These are phyloP conservation scores for Suhomyces vadensis DNA, from an alignment of 805 yeast genomes.

Conservation along the genomic window DNA sequence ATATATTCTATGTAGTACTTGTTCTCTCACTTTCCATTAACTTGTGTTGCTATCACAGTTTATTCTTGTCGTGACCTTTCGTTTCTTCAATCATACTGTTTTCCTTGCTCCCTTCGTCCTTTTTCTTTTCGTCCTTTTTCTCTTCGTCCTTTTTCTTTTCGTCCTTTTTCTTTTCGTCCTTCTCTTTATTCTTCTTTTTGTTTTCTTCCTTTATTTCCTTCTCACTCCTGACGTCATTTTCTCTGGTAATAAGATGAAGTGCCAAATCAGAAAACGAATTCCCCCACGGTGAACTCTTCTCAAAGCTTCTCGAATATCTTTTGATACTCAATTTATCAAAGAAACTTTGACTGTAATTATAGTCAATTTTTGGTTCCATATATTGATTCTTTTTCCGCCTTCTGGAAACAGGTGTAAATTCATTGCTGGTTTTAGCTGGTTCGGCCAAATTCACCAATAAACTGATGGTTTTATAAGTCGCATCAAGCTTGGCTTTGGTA, in stretches of 20 bases:
- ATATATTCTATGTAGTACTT: too few relatives aligned
- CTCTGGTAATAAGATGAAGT: too few relatives aligned
- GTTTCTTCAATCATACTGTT: too few relatives aligned
- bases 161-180: slow-evolving; percentile 1
- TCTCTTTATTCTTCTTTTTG: not conserved
- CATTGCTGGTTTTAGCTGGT: slow-evolving; percentile 14
- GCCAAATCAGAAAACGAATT: slow-evolving; percentile 57
- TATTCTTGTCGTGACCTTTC: too few relatives aligned
- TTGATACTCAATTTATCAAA: slow-evolving; percentile 25
- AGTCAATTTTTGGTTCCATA: slow-evolving; percentile 33
- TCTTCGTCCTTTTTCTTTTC: not conserved
- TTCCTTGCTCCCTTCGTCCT: not conserved
- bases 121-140: not conserved
- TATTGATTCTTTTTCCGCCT: slow-evolving; percentile 25
- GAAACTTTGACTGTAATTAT: slow-evolving; percentile 30
- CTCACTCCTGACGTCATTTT: too few relatives aligned
- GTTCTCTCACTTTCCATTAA: too few relatives aligned
- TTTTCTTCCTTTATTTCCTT: too few relatives aligned
- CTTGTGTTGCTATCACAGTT: too few relatives aligned
- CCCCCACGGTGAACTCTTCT: slow-evolving; percentile 44
- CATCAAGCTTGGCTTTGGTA: slow-evolving; percentile 41
- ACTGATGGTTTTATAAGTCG: slow-evolving; percentile 46
- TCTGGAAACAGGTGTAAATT: slow-evolving; percentile 22
- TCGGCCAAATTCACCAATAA: slow-evolving; percentile 26
- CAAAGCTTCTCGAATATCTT: slow-evolving; percentile 17